A percentile compares a stretch with the other conserved stretches of the same genome.
phyloP scores from a whole-genome alignment of 495 filamentous ascomycete genomes.

The Penicillium herquei region DNA sequence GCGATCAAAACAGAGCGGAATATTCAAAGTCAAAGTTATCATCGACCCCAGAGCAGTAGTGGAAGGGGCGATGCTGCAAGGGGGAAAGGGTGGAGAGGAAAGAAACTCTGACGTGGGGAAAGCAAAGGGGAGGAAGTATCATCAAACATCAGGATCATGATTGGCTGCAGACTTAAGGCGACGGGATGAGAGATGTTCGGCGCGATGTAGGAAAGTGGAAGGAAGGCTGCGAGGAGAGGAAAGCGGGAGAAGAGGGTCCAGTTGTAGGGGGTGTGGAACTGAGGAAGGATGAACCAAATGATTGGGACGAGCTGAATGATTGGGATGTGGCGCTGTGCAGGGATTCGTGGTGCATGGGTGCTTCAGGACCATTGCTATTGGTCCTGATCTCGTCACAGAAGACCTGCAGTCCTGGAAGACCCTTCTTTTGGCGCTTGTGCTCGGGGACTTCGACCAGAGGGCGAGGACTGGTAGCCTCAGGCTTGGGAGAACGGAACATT shows the following conservation, averaged over 20 bases:
- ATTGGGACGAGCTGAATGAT: slow-evolving; percentile 1
- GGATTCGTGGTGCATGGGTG: slow-evolving; percentile 23
- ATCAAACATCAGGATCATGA: slow-evolving; percentile 21
- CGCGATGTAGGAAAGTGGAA: slow-evolving; percentile 32
- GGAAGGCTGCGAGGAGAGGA: slow-evolving; percentile 25
- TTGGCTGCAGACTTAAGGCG: slow-evolving; percentile 20
- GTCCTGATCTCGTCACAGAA: slow-evolving; percentile 42
- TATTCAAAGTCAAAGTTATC: not conserved
- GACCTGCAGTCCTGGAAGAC: slow-evolving; percentile 39
- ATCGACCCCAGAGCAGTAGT: slow-evolving; percentile 7
- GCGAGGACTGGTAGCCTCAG: slow-evolving; percentile 31
- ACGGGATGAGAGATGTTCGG: slow-evolving; percentile 32
- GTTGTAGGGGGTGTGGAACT: slow-evolving; percentile 37
- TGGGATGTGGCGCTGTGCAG: slow-evolving; percentile 31
- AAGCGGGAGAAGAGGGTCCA: slow-evolving; percentile 41
- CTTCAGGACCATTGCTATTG: slow-evolving; percentile 17
- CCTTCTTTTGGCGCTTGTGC: slow-evolving; percentile 33
- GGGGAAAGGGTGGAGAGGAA: not conserved
- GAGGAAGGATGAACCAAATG: slow-evolving; percentile 30
- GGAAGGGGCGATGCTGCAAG: slow-evolving; percentile 18
- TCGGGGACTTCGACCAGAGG: slow-evolving; percentile 30
- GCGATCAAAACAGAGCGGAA: slow-evolving; percentile 6
- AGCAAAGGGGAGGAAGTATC: slow-evolving; percentile 10
- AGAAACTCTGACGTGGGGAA: slow-evolving; percentile 4
- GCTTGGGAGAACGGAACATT: slow-evolving; percentile 42